These are phyloP conservation scores for Hirschfeldia incana DNA, from an alignment of 345 rosid species.

Conservation along the genomic window DNA sequence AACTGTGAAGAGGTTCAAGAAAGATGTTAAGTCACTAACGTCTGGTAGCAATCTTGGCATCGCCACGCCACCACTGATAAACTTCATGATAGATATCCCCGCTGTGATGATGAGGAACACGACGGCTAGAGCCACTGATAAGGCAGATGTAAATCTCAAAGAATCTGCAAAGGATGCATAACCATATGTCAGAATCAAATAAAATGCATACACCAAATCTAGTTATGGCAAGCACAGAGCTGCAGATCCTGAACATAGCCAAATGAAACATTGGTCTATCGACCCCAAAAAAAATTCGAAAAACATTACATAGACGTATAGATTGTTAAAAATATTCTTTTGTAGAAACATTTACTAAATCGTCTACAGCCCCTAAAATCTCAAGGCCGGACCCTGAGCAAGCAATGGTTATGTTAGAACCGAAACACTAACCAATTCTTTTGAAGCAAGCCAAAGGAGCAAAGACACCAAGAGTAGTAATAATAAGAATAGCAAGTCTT, in stretches of 20 bases:
- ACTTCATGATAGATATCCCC: constrained; percentile 69
- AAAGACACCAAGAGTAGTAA: constrained; percentile 69
- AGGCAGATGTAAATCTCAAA: constrained; percentile 76
- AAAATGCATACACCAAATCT: background rate
- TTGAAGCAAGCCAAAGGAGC: constrained; percentile 83
- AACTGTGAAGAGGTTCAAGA: constrained; percentile 76
- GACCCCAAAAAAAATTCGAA: background rate
- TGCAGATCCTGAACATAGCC: background rate
- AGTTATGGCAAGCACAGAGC: background rate
- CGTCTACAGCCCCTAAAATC: background rate
- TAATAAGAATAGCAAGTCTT: constrained; percentile 60
- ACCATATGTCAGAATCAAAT: background rate
- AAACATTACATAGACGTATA: background rate
- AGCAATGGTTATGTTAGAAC: background rate
- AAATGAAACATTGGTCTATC: background rate
- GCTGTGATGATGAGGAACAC: constrained; percentile 75
- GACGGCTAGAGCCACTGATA: constrained; percentile 83
- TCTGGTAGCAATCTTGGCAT: constrained; percentile 89
- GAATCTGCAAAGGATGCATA: constrained; percentile 68
- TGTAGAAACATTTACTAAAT: background rate
- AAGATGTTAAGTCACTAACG: constrained; percentile 63
- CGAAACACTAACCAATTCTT: constrained; percentile 60
- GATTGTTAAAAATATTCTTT: background rate
- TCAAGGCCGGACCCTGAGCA: background rate
- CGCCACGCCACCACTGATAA: constrained; percentile 60